phyloP scores from a whole-genome alignment of 305 asterid species.

The Fraxinus velutina region DNA sequence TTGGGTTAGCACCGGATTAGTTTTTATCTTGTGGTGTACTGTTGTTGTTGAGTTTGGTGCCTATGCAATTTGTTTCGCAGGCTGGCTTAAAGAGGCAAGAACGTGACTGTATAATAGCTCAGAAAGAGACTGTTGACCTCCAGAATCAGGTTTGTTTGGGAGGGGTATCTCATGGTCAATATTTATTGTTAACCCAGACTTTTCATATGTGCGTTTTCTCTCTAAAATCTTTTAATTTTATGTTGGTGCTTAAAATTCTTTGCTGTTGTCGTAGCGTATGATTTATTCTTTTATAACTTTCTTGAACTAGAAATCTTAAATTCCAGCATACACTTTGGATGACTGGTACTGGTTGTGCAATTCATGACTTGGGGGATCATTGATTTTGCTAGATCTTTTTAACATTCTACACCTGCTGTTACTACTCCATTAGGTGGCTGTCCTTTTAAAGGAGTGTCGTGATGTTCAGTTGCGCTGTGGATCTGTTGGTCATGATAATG shows the following conservation, averaged over 20 bases:
- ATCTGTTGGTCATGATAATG: slow-evolving; percentile 39
- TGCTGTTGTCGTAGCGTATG: not conserved
- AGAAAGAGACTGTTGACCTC: slow-evolving; percentile 73
- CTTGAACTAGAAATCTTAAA: not conserved
- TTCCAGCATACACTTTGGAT: not conserved
- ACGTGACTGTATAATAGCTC: slow-evolving; percentile 66
- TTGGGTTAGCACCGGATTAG: slow-evolving; percentile 3
- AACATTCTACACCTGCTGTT: not conserved
- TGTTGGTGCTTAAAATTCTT: not conserved
- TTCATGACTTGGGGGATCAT: not conserved
- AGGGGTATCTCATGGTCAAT: slow-evolving; percentile 7
- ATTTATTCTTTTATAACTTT: not conserved
- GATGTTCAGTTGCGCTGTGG: slow-evolving; percentile 96
- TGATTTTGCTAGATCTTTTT: not conserved
- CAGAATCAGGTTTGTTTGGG: slow-evolving; percentile 65
- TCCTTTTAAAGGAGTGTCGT: slow-evolving; percentile 88
- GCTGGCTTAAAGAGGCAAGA: slow-evolving; percentile 74
- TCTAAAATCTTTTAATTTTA: not conserved
- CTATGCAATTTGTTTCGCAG: slow-evolving; percentile 31
- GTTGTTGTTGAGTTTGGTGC: too few species aligned
- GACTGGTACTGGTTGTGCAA: slow-evolving; percentile 12
- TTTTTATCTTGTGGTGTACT: not conserved
- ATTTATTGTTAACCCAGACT: not conserved
- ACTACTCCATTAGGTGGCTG: slow-evolving; percentile 53
- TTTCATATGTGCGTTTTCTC: not conserved